Evolutionary conservation across 2,329 filamentous ascomycete species (phyloP).

Genomic region (Beauveria asiatica): DNA sequence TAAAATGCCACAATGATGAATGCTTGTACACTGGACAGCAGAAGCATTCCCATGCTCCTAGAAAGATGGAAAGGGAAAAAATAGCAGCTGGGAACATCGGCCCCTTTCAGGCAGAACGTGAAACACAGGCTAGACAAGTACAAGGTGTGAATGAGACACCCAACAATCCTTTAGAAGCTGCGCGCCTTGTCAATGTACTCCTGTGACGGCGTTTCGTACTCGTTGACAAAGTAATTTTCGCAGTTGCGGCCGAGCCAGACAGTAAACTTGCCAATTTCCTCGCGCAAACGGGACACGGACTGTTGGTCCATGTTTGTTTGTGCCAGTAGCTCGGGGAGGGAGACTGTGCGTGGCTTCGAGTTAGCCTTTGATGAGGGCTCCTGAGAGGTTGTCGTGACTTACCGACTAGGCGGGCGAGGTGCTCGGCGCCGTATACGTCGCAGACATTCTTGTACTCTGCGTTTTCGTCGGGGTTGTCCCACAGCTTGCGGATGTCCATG

Average conservation of each 20-base stretch:
- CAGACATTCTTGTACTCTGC: slow-evolving; percentile 62
- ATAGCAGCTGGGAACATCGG: neutral
- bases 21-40: neutral
- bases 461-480: slow-evolving; percentile 53
- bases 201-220: slow-evolving; percentile 64
- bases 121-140: neutral
- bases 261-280: slow-evolving; percentile 81
- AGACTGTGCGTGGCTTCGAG: slow-evolving; percentile 45
- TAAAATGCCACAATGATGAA: neutral
- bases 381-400: slow-evolving; percentile 22
- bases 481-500: slow-evolving; percentile 63
- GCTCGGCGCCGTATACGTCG: slow-evolving; percentile 89
- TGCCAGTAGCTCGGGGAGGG: slow-evolving; percentile 84
- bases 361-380: neutral
- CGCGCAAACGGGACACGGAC: slow-evolving; percentile 76
- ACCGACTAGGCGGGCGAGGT: slow-evolving; percentile 85
- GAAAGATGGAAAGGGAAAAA: neutral
- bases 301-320: slow-evolving; percentile 98
- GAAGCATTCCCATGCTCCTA: neutral
- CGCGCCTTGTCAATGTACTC: slow-evolving; percentile 64
- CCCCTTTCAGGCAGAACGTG: neutral
- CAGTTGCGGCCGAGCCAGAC: slow-evolving; percentile 75
- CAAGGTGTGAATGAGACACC: neutral
- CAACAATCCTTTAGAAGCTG: slow-evolving; percentile 26
- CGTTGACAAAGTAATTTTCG: slow-evolving; percentile 65